These are phyloP conservation scores for Hanseniaspora thailandica DNA, from an alignment of 805 yeast species.

Conservation along the genomic window DNA sequence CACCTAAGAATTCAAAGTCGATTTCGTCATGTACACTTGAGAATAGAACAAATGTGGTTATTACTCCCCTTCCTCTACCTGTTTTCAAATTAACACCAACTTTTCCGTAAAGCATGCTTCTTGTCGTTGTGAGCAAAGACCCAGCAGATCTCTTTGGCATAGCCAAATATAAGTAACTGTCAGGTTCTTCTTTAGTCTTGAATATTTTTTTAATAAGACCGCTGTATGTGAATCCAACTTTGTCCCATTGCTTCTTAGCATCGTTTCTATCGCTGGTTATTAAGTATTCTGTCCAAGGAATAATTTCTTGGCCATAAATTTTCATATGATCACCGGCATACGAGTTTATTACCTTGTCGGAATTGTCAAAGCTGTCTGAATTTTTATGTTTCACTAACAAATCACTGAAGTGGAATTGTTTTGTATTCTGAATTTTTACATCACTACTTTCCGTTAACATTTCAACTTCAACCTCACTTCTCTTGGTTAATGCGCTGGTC, in stretches of 20 bases:
- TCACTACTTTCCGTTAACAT: background rate
- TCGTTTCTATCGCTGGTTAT: conserved; percentile 29
- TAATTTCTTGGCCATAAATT: conserved; percentile 20
- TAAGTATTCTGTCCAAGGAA: conserved; percentile 24
- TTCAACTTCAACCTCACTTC: conserved; percentile 21
- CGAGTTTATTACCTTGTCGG: conserved; percentile 6
- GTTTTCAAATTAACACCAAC: conserved; percentile 56
- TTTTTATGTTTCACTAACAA: background rate
- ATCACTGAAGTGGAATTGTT: background rate
- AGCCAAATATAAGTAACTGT: conserved; percentile 38
- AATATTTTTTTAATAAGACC: conserved; percentile 41
- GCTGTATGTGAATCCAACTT: conserved; percentile 53
- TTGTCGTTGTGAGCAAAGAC: conserved; percentile 64
- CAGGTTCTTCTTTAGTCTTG: conserved; percentile 32
- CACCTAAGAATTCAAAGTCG: conserved; percentile 79
- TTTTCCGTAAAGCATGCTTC: conserved; percentile 76
- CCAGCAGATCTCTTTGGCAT: conserved; percentile 73
- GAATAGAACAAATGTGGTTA: conserved; percentile 69
- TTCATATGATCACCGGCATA: conserved; percentile 12
- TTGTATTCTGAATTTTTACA: background rate
- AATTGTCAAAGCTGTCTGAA: background rate
- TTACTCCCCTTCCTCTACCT: conserved; percentile 66
- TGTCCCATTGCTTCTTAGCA: conserved; percentile 48
- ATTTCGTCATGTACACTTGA: conserved; percentile 86
- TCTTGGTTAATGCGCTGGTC: conserved; percentile 17